phyloP scores from a whole-genome alignment of 805 yeast genomes.

The Komagataella kurtzmanii region DNA sequence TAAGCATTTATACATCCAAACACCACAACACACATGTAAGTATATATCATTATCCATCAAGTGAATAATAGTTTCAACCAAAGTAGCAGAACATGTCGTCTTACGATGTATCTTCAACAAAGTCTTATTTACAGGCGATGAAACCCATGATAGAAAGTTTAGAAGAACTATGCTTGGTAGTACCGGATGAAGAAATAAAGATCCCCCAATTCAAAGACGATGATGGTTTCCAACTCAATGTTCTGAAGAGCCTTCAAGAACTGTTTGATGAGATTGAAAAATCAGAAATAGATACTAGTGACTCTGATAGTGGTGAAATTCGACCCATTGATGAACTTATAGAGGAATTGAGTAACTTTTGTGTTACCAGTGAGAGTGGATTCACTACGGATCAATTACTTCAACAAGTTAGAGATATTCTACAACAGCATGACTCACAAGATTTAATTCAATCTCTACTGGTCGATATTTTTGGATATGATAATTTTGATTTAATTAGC shows the following conservation, averaged over 20 bases:
- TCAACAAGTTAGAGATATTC: slow-evolving; percentile 10
- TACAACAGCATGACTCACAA: slow-evolving; percentile 15
- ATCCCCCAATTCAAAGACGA: slow-evolving; percentile 1
- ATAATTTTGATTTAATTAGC: slow-evolving; percentile 69
- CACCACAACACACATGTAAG: background rate
- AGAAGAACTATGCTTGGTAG: slow-evolving; percentile 11
- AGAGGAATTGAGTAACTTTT: slow-evolving; percentile 19
- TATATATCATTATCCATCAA: background rate
- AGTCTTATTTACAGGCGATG: slow-evolving; percentile 73
- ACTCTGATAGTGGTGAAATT: slow-evolving; percentile 3
- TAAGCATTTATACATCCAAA: background rate
- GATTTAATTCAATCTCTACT: slow-evolving; percentile 58
- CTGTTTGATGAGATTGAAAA: slow-evolving; percentile 18
- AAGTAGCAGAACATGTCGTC: slow-evolving; percentile 24
- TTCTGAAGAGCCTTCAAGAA: slow-evolving; percentile 12
- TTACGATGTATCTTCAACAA: slow-evolving; percentile 49
- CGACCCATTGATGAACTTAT: slow-evolving; percentile 12
- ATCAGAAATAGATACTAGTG: slow-evolving; percentile 7
- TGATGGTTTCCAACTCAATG: slow-evolving; percentile 1
- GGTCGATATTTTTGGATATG: slow-evolving; percentile 76
- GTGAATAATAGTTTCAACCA: background rate
- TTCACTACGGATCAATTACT: slow-evolving; percentile 16
- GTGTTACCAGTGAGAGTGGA: slow-evolving; percentile 19
- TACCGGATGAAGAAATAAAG: slow-evolving; percentile 11
- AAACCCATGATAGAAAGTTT: slow-evolving; percentile 46